Conservation (phyloP, 2,329 filamentous ascomycete species). For the Fusarium pseudograminearum region DNA sequence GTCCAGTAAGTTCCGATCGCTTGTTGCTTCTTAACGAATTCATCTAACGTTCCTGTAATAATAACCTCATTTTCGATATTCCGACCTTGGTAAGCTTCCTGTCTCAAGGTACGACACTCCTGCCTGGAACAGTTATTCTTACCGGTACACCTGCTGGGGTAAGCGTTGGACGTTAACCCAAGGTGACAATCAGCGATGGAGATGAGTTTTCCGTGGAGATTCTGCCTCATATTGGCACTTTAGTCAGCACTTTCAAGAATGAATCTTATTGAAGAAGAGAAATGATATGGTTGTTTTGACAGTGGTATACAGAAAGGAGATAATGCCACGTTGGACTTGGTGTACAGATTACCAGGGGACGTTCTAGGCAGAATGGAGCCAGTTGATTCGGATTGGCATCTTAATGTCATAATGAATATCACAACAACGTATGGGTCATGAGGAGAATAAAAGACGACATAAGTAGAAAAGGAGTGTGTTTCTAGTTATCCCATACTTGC, state of each 20-base stretch:
- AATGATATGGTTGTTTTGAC: not conserved
- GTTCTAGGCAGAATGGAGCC: too few relatives aligned
- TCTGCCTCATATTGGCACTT: conserved; percentile 56
- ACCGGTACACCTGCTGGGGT: conserved; percentile 59
- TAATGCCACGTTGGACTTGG: too few relatives aligned
- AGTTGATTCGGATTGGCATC: too few relatives aligned
- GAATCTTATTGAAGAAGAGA: not conserved
- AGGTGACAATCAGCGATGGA: conserved; percentile 53
- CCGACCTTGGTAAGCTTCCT: conserved; percentile 58
- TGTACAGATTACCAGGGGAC: too few relatives aligned
- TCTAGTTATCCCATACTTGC: too few relatives aligned
- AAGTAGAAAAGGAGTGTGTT: too few relatives aligned
- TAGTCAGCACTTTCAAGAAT: conserved; percentile 49
- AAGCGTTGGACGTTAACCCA: conserved; percentile 53
- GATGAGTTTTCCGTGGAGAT: conserved; percentile 59
- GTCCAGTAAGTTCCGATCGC: conserved; percentile 38
- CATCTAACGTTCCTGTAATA: conserved; percentile 38
- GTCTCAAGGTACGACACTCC: conserved; percentile 58
- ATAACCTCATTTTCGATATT: conserved; percentile 66
- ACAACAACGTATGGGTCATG: too few relatives aligned
- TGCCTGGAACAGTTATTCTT: conserved; percentile 57
- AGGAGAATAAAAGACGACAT: too few relatives aligned
- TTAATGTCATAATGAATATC: too few relatives aligned
- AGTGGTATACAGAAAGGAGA: too few relatives aligned
- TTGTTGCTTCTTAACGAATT: not conserved